These are phyloP conservation scores for Macrophomina tecta DNA, from an alignment of 2,329 filamentous ascomycete species.

Conservation along the genomic window DNA sequence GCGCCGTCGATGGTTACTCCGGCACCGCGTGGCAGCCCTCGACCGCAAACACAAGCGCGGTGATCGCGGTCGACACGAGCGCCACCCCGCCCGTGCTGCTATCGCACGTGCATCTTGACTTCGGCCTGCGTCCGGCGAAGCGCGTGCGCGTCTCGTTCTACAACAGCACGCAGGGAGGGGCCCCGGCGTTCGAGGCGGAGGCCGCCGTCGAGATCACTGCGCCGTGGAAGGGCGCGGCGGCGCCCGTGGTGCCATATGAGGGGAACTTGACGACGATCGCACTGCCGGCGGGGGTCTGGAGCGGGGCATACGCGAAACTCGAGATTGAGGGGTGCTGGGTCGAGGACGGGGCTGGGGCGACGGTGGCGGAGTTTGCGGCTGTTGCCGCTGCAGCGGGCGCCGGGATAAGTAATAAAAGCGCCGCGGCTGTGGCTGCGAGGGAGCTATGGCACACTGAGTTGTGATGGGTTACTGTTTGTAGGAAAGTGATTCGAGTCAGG, in stretches of 20 bases:
- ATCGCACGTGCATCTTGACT: constrained; percentile 63
- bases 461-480: not conserved
- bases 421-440: not conserved
- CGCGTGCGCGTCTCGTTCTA: constrained; percentile 62
- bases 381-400: constrained; percentile 28
- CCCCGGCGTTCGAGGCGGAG: constrained; percentile 31
- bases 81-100: constrained; percentile 48
- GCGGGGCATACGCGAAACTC: constrained; percentile 55
- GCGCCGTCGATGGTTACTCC: constrained; percentile 69
- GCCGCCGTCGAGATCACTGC: constrained; percentile 47
- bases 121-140: constrained; percentile 62
- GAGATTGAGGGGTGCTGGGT: constrained; percentile 47
- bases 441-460: not conserved
- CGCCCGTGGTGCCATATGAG: constrained; percentile 47
- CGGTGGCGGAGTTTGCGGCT: constrained; percentile 60
- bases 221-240: constrained; percentile 46
- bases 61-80: constrained; percentile 64
- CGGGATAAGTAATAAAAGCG: not conserved
- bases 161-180: constrained; percentile 50
- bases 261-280: constrained; percentile 55
- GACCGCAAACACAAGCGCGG: constrained; percentile 54
- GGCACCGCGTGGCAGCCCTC: constrained; percentile 71
- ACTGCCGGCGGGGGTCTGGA: constrained; percentile 47
- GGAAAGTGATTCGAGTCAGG: too few species aligned
- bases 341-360: constrained; percentile 51